These are phyloP conservation scores for Malus fusca DNA, from an alignment of 306 rosid genomes.

Conservation along the genomic window DNA sequence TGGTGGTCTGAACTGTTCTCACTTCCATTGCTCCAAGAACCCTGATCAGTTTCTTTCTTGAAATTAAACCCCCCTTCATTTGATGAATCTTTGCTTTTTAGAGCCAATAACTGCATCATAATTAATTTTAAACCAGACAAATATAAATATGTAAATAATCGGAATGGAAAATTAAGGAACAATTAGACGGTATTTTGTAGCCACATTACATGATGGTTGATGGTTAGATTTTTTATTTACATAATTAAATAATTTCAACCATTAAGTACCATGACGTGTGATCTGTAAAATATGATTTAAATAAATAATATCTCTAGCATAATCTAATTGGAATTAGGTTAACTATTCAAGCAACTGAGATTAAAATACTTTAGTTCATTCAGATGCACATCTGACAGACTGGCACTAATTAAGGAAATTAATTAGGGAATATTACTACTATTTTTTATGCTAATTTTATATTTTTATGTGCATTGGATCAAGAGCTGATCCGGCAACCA, in stretches of 20 bases:
- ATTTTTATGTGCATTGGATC: conserved; percentile 26
- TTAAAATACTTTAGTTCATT: conserved; percentile 8
- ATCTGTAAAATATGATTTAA: background rate
- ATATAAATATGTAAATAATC: no score
- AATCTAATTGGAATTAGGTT: background rate
- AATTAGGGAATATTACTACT: conserved; percentile 17
- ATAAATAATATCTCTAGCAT: no score
- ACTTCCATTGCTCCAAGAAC: conserved; percentile 82
- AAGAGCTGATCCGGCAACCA: conserved; percentile 20
- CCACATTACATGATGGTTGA: no score
- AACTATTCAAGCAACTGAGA: background rate
- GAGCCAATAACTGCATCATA: conserved; percentile 45
- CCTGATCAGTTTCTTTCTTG: conserved; percentile 56
- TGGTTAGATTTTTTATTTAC: no score
- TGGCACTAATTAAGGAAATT: conserved; percentile 26
- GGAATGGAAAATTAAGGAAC: background rate
- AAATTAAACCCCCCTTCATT: conserved; percentile 26
- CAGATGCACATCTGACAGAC: conserved; percentile 29
- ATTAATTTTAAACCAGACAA: conserved; percentile 2
- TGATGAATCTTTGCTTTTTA: conserved; percentile 34
- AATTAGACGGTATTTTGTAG: no score
- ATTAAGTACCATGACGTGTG: no score
- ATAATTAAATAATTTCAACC: background rate
- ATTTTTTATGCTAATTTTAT: conserved; percentile 13
- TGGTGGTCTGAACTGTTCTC: conserved; percentile 56